A percentile compares a stretch with the other conserved stretches of the same genome.
These are phyloP conservation scores for Botrytis fragariae DNA, from an alignment of 2,329 filamentous ascomycete genomes.

Conservation along the genomic window DNA sequence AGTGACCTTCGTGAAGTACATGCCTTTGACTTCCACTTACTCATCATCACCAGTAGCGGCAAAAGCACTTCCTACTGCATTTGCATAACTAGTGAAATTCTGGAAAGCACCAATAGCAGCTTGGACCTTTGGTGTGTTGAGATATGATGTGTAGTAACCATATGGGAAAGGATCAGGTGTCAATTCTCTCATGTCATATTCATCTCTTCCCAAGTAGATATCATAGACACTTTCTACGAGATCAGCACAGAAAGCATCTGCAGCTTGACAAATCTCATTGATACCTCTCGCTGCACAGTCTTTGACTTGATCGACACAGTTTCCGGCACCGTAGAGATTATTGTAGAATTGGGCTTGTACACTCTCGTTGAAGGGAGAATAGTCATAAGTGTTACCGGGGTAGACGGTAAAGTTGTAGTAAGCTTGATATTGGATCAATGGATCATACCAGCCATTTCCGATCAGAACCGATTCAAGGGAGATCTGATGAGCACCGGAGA, in stretches of 20 bases:
- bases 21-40: slow-evolving; percentile 2
- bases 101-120: slow-evolving; percentile 57
- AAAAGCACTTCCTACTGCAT: slow-evolving; percentile 46
- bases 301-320: slow-evolving; percentile 57
- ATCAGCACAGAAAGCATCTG: slow-evolving; percentile 50
- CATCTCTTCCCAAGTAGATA: slow-evolving; percentile 51
- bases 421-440: slow-evolving; percentile 53
- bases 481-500: slow-evolving; percentile 48
- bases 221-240: slow-evolving; percentile 54
- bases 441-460: slow-evolving; percentile 59
- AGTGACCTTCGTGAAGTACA: neutral
- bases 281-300: slow-evolving; percentile 53
- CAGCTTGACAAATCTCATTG: slow-evolving; percentile 50
- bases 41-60: slow-evolving; percentile 48
- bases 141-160: slow-evolving; percentile 53
- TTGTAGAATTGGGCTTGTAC: slow-evolving; percentile 54
- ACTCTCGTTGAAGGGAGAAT: slow-evolving; percentile 50
- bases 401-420: slow-evolving; percentile 56
- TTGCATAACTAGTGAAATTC: slow-evolving; percentile 53
- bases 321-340: slow-evolving; percentile 57
- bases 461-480: slow-evolving; percentile 51
- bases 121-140: slow-evolving; percentile 55
- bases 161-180: slow-evolving; percentile 57
- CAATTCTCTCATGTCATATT: slow-evolving; percentile 59
- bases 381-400: slow-evolving; percentile 53